Conservation (phyloP, 2,329 filamentous ascomycete genomes). For the Cordyceps fumosorosea region DNA sequence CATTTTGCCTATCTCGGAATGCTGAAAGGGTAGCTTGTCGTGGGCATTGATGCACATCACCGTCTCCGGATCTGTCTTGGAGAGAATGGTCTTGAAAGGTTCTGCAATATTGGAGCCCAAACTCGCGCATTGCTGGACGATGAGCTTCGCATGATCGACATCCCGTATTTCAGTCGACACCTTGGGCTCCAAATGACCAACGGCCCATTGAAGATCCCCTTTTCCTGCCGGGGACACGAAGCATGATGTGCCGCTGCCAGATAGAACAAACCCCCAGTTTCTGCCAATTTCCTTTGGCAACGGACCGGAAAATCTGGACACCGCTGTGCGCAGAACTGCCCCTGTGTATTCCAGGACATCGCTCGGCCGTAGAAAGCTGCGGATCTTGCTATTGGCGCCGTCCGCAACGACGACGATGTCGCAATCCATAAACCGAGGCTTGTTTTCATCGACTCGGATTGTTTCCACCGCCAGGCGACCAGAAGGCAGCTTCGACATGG, state of each 20-base stretch:
- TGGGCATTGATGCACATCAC: constrained; percentile 33
- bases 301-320: constrained; percentile 27
- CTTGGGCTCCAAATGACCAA: constrained; percentile 28
- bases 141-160: constrained; percentile 19
- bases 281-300: constrained; percentile 27
- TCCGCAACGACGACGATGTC: constrained; percentile 41
- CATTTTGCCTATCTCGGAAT: constrained; percentile 21
- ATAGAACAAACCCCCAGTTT: constrained; percentile 36
- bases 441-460: background rate
- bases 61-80: constrained; percentile 31
- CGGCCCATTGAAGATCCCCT: constrained; percentile 34
- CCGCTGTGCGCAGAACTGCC: constrained; percentile 32
- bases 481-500: constrained; percentile 17
- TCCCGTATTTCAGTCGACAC: constrained; percentile 15
- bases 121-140: constrained; percentile 26
- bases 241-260: constrained; percentile 32
- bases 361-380: constrained; percentile 30
- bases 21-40: constrained; percentile 39
- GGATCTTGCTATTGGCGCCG: constrained; percentile 36
- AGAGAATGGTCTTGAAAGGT: constrained; percentile 33
- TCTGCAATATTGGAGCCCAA: constrained; percentile 30
- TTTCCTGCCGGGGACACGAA: constrained; percentile 40
- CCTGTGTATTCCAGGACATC: constrained; percentile 35
- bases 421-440: constrained; percentile 22
- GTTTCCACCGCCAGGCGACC: constrained; percentile 21